Base-by-base conservation (phyloP, 495 filamentous ascomycete genomes). In the Penicillium lagena region DNA sequence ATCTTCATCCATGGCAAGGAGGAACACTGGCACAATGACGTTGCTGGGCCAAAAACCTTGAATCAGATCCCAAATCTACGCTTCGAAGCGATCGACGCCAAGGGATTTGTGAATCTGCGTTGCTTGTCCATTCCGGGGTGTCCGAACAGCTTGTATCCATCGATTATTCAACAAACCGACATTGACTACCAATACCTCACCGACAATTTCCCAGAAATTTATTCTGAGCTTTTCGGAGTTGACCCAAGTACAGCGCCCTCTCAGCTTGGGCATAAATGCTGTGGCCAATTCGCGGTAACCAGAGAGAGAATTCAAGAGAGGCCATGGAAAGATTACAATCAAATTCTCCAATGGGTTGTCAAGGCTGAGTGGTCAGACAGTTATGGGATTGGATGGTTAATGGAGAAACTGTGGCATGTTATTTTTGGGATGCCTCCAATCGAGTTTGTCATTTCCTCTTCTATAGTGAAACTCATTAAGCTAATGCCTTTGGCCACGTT, bases 211-310 rank as follows among this genome's bases (percentile, higher is more conserved):
- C 46, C 46, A 12, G 15, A 49, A 15, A 29, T 56, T 36, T 44
- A 49, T 31, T 42, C 39, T 14, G 31, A 50, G 13, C 36, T 56
- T 17, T 32, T 55, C 5, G 29, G 50, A 15, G 42, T 48, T 10
- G 39, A 40, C 13, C 34, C 38, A 27, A 34, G 33, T 13, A 46
- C 50, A 14, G 35, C 46, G 1, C 63, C 60, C 3, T 47, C 52
- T 6, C 30, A 45, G 15, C 50, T 67, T 12, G 60, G 60, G 9
- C 60, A 61, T 15, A 49, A 56, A 29, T 68, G 64, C 50, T 68
- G 64, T 44, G 64, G 58, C 3, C 64, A 68, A 40, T 68, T 68
- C 45, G 61, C 56, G 6, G 48, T 56, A 33, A 57, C 55, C 1
- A 54, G 52, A 12, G 55, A 57, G 9, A 51, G 46, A 37, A 60